A percentile compares a stretch with the other conserved stretches of the same genome.
phyloP scores from a whole-genome alignment of 176 grass and related monocot genomes.

The Cymbopogon citratus region DNA sequence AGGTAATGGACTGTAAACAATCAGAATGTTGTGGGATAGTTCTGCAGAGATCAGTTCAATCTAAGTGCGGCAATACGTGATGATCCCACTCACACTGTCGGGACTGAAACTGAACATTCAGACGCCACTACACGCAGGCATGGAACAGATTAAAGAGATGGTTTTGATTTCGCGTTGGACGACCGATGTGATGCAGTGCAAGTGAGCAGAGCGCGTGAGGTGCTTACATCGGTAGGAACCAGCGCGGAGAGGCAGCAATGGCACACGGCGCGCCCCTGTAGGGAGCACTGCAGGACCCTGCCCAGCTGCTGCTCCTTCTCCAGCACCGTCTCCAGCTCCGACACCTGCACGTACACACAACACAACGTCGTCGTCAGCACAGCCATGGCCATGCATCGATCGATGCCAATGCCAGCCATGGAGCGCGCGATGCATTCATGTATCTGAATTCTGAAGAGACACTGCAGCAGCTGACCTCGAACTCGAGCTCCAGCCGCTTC shows the following conservation, averaged over 20 bases:
- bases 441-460: not conserved
- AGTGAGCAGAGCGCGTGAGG: not conserved
- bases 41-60: not conserved
- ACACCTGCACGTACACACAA: constrained; percentile 34
- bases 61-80: not conserved
- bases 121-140: no score
- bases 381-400: no score
- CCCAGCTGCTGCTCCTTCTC: constrained; percentile 71
- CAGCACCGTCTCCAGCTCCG: constrained; percentile 55
- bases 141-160: not conserved
- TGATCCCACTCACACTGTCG: no score
- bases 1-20: not conserved
- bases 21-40: not conserved
- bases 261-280: constrained; percentile 62
- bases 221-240: constrained; percentile 49
- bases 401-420: no score
- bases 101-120: not conserved
- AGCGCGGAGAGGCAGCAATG: constrained; percentile 62
- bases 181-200: not conserved
- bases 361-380: no score
- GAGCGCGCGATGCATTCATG: no score
- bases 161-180: not conserved
- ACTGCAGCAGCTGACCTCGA: constrained; percentile 27
- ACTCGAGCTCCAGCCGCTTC: constrained; percentile 53
- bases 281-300: constrained; percentile 58